Evolutionary conservation across 1,284 basidiomycete genomes (phyloP), one percentile per base, ranked within the genome.

Genomic region (Mycena sp.): DNA sequence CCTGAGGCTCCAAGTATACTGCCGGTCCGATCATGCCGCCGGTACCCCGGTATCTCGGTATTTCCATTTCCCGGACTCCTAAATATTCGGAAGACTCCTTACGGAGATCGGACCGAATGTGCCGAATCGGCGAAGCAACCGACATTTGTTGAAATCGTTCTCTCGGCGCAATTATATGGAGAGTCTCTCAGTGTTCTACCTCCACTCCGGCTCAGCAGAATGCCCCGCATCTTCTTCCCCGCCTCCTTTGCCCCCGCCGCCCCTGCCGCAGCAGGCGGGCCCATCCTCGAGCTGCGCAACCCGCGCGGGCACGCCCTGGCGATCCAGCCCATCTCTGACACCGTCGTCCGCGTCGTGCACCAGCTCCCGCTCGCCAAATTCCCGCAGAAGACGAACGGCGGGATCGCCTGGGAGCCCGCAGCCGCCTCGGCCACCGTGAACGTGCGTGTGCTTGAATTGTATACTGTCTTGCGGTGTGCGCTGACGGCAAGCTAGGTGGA

Each of bases 271-370:
- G 43, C 25, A 16, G 21, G 12, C 10, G 32, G 32, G 32, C 51
- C 64, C 30, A 26, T 66, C 25, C 57, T 67, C 21, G 26, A 63
- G n/a, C 65, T 67, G 19, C 45, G 41, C 7, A 67, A 67, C 40
- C 61, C 61, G 10, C 52, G 44, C 32, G 61, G 65, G 23, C 65
- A 67, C 35, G 25, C 53, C 23, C 44, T 67, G 23, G 45, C 53
- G 3, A 46, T 67, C 40, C 65, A 67, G 35, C 65, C 65, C 14
- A 61, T 67, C 44, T 67, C 65, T 2, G 54, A 67, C 49, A 67
- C 51, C 17, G 61, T 67, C 19, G 58, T 67, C 10, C 65, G 65
- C n/a, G 61, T 67, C 3, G 61, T 53, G 1, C 65, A 67, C 53
- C 61, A 67, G 46, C 65, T 67, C n/a, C 65, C 65, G 0, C 35